These are phyloP conservation scores for Stylosanthes scabra DNA, from an alignment of 331 rosid genomes.

Conservation along the genomic window DNA sequence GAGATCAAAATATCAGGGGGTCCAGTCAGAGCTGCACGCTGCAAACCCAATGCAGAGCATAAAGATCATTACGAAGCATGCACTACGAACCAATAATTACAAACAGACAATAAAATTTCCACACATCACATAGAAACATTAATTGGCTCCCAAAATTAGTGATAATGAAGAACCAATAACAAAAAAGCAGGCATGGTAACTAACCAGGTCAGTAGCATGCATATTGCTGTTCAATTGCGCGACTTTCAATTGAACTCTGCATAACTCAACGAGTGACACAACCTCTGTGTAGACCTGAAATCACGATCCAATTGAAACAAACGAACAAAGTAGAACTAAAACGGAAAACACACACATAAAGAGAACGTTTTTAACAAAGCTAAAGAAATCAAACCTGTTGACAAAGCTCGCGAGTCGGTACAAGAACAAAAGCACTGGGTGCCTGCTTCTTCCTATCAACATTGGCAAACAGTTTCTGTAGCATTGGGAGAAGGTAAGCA, in stretches of 20 bases:
- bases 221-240: constrained; percentile 82
- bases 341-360: not conserved
- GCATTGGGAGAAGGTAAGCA: constrained; percentile 87
- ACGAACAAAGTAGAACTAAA: not conserved
- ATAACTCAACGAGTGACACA: constrained; percentile 65
- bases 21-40: constrained; percentile 77
- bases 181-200: constrained; percentile 44
- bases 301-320: not conserved
- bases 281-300: constrained; percentile 72
- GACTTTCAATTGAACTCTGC: constrained; percentile 81
- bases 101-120: not conserved
- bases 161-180: not conserved
- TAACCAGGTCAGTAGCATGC: constrained; percentile 76
- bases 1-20: constrained; percentile 84
- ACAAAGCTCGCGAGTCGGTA: constrained; percentile 81
- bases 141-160: not conserved
- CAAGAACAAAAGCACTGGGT: constrained; percentile 81
- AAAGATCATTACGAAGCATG: constrained; percentile 3
- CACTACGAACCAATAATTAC: not conserved
- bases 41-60: constrained; percentile 42
- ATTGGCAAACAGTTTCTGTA: constrained; percentile 74
- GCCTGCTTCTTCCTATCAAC: constrained; percentile 66
- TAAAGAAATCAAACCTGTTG: constrained; percentile 62
- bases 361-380: not conserved
- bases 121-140: not conserved